Base-by-base conservation (phyloP, 2,329 filamentous ascomycete species). In the Arthrobotrys pseudoclavata region DNA sequence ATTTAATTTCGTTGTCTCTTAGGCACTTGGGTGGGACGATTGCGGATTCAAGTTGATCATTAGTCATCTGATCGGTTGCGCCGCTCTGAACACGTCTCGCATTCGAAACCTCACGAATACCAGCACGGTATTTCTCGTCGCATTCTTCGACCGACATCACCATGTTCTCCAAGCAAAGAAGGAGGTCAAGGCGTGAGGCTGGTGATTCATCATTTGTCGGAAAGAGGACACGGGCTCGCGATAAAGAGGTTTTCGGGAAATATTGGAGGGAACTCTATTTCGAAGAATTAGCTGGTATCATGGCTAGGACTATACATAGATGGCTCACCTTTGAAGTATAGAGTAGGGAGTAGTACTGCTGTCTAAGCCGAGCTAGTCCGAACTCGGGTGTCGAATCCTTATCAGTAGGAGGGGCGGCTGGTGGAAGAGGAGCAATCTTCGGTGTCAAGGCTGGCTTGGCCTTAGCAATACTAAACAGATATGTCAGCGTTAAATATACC, bases 101-200 rank as follows among this genome's bases (percentile, higher is more conserved):
- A n/a, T 70, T 55, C 1, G 61, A 63, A 4, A 77, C 62, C 2
- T 77, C 67, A 9, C 31, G 42, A 26, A 77, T 69, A 15, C 67
- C 74, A 20, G 42, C 20, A 20, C 74, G 50, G 26, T 77, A 71
- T 55, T 77, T 77, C 20, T 77, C 67, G 20, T 77, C 74, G 9
- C 61, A 71, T 13, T 77, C 74, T 20, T 77, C 74, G n/a, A 71
- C 61, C 0, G 52, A 40, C 15, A 77, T 9, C 3, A 77, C 26
- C 74, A 77, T 77, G 62, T 68, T 71, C 22, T 77, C 74, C 10
- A 77, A 53, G 22, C 67, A 77, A n/a, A 77, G 74, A 31, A 77
- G 67, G 13, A 77, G 74, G n/a, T 77, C 74, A 18, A 77, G 74
- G 15, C 74, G 67, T n/a, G 74, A 77, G 2, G 61, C 37, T 15